Percentiles rank a stretch among this genome's conserved stretches.
Conservation (phyloP, 148 eudicot species). For the Silene latifolia region DNA sequence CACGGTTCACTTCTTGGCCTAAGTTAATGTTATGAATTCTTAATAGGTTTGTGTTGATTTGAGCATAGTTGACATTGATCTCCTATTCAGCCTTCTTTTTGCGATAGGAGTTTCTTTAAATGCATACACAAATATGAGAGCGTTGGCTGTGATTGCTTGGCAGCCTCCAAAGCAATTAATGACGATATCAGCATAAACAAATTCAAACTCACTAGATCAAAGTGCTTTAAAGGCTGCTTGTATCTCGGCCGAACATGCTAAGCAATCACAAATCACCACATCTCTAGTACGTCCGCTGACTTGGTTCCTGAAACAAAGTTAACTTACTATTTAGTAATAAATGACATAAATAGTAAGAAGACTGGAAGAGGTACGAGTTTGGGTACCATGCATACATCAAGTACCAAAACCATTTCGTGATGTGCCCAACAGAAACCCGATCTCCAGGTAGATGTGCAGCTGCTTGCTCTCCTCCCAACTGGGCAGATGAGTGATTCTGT, state of each 20-base stretch:
- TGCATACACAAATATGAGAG: slow-evolving; percentile 55
- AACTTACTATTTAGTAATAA: too few species aligned
- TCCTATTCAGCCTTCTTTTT: slow-evolving; percentile 60
- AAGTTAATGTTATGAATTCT: not conserved
- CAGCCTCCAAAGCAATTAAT: too few species aligned
- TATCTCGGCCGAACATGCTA: too few species aligned
- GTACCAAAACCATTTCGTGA: slow-evolving; percentile 83
- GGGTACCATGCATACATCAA: slow-evolving; percentile 72
- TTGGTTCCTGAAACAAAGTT: too few species aligned
- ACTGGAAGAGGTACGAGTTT: not conserved
- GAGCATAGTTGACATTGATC: slow-evolving; percentile 79
- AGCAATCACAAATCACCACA: too few species aligned
- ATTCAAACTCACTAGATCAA: too few species aligned
- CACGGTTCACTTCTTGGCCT: not conserved
- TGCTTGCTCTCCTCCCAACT: slow-evolving; percentile 89
- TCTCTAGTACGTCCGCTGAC: too few species aligned
- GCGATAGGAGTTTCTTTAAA: slow-evolving; percentile 56
- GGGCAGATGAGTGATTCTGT: slow-evolving; percentile 74
- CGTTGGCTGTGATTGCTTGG: slow-evolving; percentile 78
- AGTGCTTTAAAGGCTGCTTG: too few species aligned
- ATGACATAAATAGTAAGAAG: too few species aligned
- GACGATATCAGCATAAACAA: too few species aligned
- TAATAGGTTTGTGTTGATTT: slow-evolving; percentile 74
- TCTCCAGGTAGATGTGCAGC: slow-evolving; percentile 94
- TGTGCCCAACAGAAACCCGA: slow-evolving; percentile 82